Conservation (phyloP, 176 grass and related monocot genomes). For the maize (Zea mays) region Zm-B73-REFERENCE-NAM-5.0 NC_050096.1:49038001-49038500, state of each 20-base stretch:
- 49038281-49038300: neutral
- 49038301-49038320: neutral
- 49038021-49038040: neutral
- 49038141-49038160: conserved; percentile 3
- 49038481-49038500: neutral
- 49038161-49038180: conserved; percentile 11
- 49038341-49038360: neutral
- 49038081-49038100: conserved; percentile 1
- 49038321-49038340: neutral
- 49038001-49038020: neutral
- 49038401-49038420: neutral
- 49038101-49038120: neutral
- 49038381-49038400: neutral
- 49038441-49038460: neutral
- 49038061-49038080: neutral
- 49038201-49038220: neutral
- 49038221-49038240: neutral
- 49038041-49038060: neutral
- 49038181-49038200: neutral
- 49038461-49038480: neutral
- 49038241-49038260: neutral
- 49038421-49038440: neutral
- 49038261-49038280: neutral
- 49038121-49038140: neutral
- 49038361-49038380: neutral